These are phyloP conservation scores for Sutorius australiensis DNA, from an alignment of 768 basidiomycete species.

Conservation along the genomic window DNA sequence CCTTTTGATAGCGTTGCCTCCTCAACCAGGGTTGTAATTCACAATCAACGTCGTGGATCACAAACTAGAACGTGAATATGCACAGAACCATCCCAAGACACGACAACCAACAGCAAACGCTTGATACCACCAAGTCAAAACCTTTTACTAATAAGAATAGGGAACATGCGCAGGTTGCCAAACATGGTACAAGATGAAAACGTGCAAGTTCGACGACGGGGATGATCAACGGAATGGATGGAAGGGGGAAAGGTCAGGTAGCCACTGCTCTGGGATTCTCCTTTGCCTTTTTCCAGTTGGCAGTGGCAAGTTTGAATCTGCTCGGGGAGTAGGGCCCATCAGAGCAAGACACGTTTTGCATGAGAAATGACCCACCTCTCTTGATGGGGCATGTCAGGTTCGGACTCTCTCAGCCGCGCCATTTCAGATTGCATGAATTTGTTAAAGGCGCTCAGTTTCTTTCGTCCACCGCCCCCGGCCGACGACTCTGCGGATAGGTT, in stretches of 20 bases:
- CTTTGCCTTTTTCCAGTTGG: constrained; percentile 75
- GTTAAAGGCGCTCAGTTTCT: constrained; percentile 69
- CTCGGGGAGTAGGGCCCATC: constrained; percentile 4
- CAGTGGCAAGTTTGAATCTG: constrained; percentile 69
- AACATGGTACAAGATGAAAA: constrained; percentile 16
- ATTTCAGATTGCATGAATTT: constrained; percentile 80
- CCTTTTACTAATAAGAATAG: constrained; percentile 34
- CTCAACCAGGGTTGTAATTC: background rate
- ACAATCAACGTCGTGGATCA: background rate
- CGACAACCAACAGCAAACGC: constrained; percentile 7
- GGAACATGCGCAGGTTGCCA: constrained; percentile 14
- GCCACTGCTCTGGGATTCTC: constrained; percentile 52
- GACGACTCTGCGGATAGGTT: constrained; percentile 46
- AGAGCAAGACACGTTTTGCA: background rate
- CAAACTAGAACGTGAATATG: constrained; percentile 14
- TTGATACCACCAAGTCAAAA: constrained; percentile 21
- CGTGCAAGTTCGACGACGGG: constrained; percentile 6
- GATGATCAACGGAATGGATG: constrained; percentile 5
- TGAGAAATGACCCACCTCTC: constrained; percentile 49
- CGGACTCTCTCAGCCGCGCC: constrained; percentile 70
- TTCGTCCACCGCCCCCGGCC: constrained; percentile 46
- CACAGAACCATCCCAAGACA: constrained; percentile 1
- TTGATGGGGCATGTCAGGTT: constrained; percentile 69
- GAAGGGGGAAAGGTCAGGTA: constrained; percentile 16
- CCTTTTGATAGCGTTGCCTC: background rate